Evolutionary conservation across 768 basidiomycete genomes (phyloP), one percentile per base, ranked within the genome.

Genomic region (Russula griseocarnosa): DNA sequence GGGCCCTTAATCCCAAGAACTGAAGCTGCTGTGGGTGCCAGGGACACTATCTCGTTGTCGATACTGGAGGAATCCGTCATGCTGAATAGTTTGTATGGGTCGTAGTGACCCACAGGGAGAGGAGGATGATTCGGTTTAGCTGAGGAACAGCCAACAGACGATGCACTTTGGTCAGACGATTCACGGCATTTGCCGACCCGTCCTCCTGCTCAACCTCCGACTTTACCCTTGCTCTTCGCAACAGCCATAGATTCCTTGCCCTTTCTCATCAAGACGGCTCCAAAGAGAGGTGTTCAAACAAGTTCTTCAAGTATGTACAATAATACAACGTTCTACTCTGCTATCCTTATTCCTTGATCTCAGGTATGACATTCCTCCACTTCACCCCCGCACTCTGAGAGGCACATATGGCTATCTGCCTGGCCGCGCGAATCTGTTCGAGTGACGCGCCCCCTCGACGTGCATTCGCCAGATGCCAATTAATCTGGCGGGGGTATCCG

Each of bases 391-490:
- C 76, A 18, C 75, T 72, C 13, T 71, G 71, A 4, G 81, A 80
- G 10, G 83, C 78, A 50, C 79, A 76, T 42, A 88, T 81, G 18
- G 83, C 76, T 50, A 86, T 83, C 47, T 76, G 69, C 24, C 87
- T 76, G 9, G 85, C 82, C 3, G 84, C 85, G 46, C 73, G 73
- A 7, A 79, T 78, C 67, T 87, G 79, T 18, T 81, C 82, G 20
- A 75, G 61, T 2, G 77, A 81, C 13, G 85, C 86, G 3, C 85
- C 85, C 50, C 77, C 76, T 58, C 83, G 75, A 47, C 77, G 75
- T 3, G 86, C 85, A 18, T 82, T 82, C 14, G 77, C 75, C 26
- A 88, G 74, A 69, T 88, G 87, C 86, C 87, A 88, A n/a, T 66
- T 74, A 34, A 85, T 82, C 69, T 88, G 87, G 44, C 76, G 80